Conservation (phyloP, 352 stramenopile genomes). For the Phytophthora citrophthora region DNA sequence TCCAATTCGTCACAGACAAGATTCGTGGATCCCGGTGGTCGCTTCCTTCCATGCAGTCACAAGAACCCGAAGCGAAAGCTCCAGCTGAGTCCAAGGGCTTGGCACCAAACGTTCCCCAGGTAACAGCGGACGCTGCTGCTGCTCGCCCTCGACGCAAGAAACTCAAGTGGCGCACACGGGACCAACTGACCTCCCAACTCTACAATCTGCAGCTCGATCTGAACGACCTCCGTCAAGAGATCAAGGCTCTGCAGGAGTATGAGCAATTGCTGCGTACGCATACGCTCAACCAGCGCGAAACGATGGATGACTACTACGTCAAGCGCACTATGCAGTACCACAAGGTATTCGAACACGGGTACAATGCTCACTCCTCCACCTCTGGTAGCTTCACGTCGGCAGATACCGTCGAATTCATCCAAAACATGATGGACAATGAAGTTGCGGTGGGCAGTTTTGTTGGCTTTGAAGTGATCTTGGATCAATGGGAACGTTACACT, state of each 20-base stretch:
- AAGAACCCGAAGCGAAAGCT: slow-evolving; percentile 17
- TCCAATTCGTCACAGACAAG: slow-evolving; percentile 17
- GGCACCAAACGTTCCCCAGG: slow-evolving; percentile 21
- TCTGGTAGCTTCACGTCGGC: slow-evolving; percentile 3
- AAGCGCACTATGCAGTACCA: slow-evolving; percentile 62
- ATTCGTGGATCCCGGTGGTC: slow-evolving; percentile 8
- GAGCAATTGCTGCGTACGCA: slow-evolving; percentile 40
- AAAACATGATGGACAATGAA: slow-evolving; percentile 50
- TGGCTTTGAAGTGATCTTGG: slow-evolving; percentile 30
- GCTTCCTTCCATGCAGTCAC: slow-evolving; percentile 1
- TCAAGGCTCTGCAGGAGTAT: slow-evolving; percentile 46
- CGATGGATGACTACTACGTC: slow-evolving; percentile 51
- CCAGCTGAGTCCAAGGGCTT: slow-evolving; percentile 18
- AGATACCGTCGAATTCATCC: slow-evolving; percentile 49
- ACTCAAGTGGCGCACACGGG: slow-evolving; percentile 66
- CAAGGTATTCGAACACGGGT: slow-evolving; percentile 62
- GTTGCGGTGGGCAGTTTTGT: slow-evolving; percentile 40
- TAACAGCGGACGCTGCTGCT: slow-evolving; percentile 22
- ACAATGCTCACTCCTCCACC: slow-evolving; percentile 7
- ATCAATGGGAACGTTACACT: slow-evolving; percentile 62
- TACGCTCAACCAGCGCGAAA: slow-evolving; percentile 50
- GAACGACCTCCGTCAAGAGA: slow-evolving; percentile 50
- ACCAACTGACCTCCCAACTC: slow-evolving; percentile 60
- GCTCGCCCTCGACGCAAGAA: slow-evolving; percentile 33
- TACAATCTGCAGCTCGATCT: slow-evolving; percentile 72